phyloP scores from a whole-genome alignment of 2,329 filamentous ascomycete species.

The Talaromyces islandicus region DNA sequence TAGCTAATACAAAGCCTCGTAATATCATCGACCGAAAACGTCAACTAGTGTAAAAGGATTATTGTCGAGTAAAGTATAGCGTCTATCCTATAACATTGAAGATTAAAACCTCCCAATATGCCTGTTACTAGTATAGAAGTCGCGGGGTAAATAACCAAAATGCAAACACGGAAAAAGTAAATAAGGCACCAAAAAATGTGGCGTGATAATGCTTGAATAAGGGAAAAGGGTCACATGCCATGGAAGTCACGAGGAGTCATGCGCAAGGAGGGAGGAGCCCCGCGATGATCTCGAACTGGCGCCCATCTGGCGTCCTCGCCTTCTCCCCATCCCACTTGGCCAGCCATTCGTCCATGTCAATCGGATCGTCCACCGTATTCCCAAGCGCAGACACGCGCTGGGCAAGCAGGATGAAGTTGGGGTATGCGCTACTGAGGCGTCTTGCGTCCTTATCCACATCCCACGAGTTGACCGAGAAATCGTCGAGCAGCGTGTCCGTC shows the following conservation, averaged over 20 bases:
- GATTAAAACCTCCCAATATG: background rate
- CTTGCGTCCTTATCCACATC: slow-evolving; percentile 9
- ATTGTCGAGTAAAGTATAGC: background rate
- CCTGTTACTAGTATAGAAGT: background rate
- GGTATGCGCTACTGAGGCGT: slow-evolving; percentile 16
- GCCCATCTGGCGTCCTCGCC: slow-evolving; percentile 1
- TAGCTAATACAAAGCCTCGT: background rate
- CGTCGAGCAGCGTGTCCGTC: slow-evolving; percentile 17
- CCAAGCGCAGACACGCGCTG: slow-evolving; percentile 4
- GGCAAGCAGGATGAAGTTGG: slow-evolving; percentile 14
- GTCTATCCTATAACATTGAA: background rate
- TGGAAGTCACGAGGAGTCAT: background rate
- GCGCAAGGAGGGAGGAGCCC: background rate
- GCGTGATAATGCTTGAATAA: background rate
- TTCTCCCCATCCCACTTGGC: slow-evolving; percentile 14
- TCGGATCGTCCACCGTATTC: background rate
- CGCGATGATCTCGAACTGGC: background rate
- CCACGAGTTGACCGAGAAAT: slow-evolving; percentile 17
- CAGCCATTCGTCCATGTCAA: slow-evolving; percentile 15
- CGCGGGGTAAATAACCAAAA: background rate
- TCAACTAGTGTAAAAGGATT: background rate
- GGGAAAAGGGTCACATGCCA: background rate
- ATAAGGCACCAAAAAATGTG: background rate
- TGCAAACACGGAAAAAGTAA: background rate
- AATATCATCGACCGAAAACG: background rate